Evolutionary conservation across 1,284 basidiomycete genomes (phyloP), one percentile per base, ranked within the genome.

Genomic region (Leucoagaricus sp.): DNA sequence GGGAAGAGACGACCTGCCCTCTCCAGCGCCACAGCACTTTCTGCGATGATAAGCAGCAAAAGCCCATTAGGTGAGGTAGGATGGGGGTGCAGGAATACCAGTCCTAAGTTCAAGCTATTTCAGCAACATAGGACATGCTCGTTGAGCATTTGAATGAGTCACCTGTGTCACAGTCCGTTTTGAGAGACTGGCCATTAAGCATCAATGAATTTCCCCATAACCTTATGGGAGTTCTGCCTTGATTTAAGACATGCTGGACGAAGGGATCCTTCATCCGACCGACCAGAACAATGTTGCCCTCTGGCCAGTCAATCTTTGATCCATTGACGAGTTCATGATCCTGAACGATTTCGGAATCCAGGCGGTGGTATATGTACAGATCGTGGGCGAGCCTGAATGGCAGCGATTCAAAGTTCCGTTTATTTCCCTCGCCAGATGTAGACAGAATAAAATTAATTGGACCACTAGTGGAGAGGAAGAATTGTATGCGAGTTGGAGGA

Each of bases 81-180:
- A 69, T 90, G 88, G 12, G 88, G 87, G 59, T 88, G 85, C 3
- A 88, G 75, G 61, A 91, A 86, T 46, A 92, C 63, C 23, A 87
- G 69, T n/a, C 85, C 86, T 40, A 17, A 21, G 21, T 8, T 21
- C 15, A 9, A 44, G 21, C 9, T 5, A 25, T 36, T 13, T 3
- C 7, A 21, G 10, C n/a, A 6, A 33, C 33, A 49, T 6, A 23
- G 13, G 21, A 8, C 19, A 49, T 31, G 13, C 45, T 38, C 5
- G 17, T 8, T 15, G 17, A 38, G 36, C 17, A 15, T 5, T 38
- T 7, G 5, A 10, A 38, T 9, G 36, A 7, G 26, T 29, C 25
- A 53, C 56, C 49, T 49, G 54, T 42, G 29, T 25, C 50, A 4
- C 42, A 46, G 12, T 46, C 15, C 31, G 26, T 26, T 44, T 23